Conservation (phyloP, 2,329 filamentous ascomycete species). For the Graphilbum fragrans region DNA sequence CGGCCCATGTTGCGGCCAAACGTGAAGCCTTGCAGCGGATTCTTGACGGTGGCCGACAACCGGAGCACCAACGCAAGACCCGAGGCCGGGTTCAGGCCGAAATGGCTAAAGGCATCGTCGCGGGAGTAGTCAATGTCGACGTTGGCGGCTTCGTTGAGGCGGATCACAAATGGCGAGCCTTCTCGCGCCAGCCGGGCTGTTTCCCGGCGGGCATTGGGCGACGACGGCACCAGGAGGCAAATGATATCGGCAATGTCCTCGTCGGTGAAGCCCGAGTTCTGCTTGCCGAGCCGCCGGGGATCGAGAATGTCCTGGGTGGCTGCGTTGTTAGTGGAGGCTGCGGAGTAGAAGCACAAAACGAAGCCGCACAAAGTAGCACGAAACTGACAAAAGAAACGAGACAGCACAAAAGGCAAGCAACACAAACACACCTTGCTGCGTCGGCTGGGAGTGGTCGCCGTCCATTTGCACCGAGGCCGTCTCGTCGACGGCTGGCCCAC, state of each 20-base stretch:
- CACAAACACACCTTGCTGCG: constrained; percentile 8
- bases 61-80: constrained; percentile 66
- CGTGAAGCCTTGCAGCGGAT: constrained; percentile 60
- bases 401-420: background rate
- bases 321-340: constrained; percentile 5
- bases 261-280: constrained; percentile 72
- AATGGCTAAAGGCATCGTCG: constrained; percentile 37
- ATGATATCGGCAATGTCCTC: constrained; percentile 80
- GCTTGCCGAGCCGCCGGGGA: constrained; percentile 64
- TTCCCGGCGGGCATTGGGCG: constrained; percentile 58
- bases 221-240: constrained; percentile 74
- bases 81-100: constrained; percentile 36
- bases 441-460: constrained; percentile 10
- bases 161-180: constrained; percentile 35
- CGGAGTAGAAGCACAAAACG: too few species aligned
- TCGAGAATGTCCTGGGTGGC: constrained; percentile 74
- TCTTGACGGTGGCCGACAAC: constrained; percentile 61
- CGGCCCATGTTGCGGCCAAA: constrained; percentile 67
- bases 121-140: constrained; percentile 37
- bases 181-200: constrained; percentile 41
- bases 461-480: constrained; percentile 5
- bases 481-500: too few species aligned
- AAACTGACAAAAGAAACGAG: background rate
- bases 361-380: too few species aligned
- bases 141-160: constrained; percentile 33